phyloP scores from a whole-genome alignment of 2,329 filamentous ascomycete species.

The Coniochaeta sp. region DNA sequence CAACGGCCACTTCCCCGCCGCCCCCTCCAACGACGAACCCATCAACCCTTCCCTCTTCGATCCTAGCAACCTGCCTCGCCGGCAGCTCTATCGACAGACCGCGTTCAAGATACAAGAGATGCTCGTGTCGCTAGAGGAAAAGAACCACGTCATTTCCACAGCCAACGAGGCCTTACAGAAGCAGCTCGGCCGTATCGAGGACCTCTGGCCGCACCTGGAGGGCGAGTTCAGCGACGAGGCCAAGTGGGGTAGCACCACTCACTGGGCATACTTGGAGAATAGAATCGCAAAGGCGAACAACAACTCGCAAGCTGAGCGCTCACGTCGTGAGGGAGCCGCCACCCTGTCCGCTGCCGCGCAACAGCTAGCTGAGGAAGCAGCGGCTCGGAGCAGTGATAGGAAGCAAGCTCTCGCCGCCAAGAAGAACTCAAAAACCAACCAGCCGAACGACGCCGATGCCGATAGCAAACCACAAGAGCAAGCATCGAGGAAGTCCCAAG shows the following conservation, averaged over 20 bases:
- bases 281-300: conserved; percentile 55
- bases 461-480: conserved; percentile 36
- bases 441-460: conserved; percentile 64
- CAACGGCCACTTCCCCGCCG: conserved; percentile 27
- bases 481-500: conserved; percentile 54
- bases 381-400: conserved; percentile 74
- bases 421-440: conserved; percentile 57
- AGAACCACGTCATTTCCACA: conserved; percentile 92
- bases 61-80: conserved; percentile 54
- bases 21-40: conserved; percentile 35
- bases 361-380: conserved; percentile 74
- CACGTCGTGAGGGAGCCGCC: conserved; percentile 70
- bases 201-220: conserved; percentile 80
- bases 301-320: conserved; percentile 60
- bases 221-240: conserved; percentile 91
- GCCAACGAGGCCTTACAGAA: conserved; percentile 84
- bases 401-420: conserved; percentile 76
- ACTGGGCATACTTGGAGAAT: conserved; percentile 93
- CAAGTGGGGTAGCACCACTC: conserved; percentile 80
- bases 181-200: conserved; percentile 77
- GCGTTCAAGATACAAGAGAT: conserved; percentile 75
- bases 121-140: conserved; percentile 88
- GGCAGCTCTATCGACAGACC: conserved; percentile 71
- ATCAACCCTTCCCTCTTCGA: conserved; percentile 41
- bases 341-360: conserved; percentile 71